A percentile compares a stretch with the other conserved stretches of the same genome.
Conservation (phyloP, 805 yeast species). For the Ogataea degrootiae region DNA sequence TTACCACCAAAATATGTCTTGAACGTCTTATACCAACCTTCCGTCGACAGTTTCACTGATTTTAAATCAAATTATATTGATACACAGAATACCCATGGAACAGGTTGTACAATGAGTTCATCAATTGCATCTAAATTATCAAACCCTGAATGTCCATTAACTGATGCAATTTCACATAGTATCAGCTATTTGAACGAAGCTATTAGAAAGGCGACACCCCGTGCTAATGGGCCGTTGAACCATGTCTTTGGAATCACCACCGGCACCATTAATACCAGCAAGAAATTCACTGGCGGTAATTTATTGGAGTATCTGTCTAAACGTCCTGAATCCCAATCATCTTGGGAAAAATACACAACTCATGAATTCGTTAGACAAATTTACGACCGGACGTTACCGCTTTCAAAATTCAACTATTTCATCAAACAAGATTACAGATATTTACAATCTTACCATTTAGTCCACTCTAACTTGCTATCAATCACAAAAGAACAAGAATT, state of each 20-base stretch:
- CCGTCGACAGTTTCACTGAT: slow-evolving; percentile 32
- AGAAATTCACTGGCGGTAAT: slow-evolving; percentile 1
- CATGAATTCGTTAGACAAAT: slow-evolving; percentile 59
- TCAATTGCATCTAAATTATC: slow-evolving; percentile 76
- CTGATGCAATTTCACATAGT: slow-evolving; percentile 48
- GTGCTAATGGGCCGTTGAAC: slow-evolving; percentile 66
- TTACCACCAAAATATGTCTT: slow-evolving; percentile 5
- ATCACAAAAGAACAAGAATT: slow-evolving; percentile 47
- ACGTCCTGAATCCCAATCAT: slow-evolving; percentile 50
- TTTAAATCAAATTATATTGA: slow-evolving; percentile 44
- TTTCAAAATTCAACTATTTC: slow-evolving; percentile 40
- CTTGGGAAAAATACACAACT: slow-evolving; percentile 54
- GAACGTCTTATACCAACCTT: slow-evolving; percentile 29
- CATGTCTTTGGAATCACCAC: slow-evolving; percentile 43
- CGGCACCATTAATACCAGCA: too few species aligned
- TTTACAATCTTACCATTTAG: slow-evolving; percentile 60
- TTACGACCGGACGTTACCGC: slow-evolving; percentile 47
- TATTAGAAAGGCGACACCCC: slow-evolving; percentile 39
- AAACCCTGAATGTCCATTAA: slow-evolving; percentile 36
- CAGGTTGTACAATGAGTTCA: slow-evolving; percentile 85
- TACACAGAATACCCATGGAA: slow-evolving; percentile 71
- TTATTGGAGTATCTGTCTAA: slow-evolving; percentile 41
- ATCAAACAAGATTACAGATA: slow-evolving; percentile 66
- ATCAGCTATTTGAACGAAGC: slow-evolving; percentile 67
- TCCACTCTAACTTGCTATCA: slow-evolving; percentile 60